Evolutionary conservation across 164 flowering plant species (phyloP).

Genomic region (Vitis labrusca): DNA sequence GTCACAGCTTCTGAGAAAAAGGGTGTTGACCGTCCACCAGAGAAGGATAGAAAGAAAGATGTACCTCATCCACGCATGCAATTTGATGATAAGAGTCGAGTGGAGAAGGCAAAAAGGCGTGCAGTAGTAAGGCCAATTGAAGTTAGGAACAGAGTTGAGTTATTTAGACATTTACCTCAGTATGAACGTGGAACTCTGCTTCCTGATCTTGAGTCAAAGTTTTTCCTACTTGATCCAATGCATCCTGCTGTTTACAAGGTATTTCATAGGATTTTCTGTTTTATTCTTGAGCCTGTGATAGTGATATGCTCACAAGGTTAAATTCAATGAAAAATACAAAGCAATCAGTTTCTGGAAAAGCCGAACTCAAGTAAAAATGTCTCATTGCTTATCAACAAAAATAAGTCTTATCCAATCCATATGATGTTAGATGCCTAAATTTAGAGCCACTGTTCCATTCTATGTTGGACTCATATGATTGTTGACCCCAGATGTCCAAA

Average conservation of each 20-base stretch:
- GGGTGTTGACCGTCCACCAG: conserved; percentile 62
- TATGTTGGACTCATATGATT: neutral
- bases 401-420: neutral
- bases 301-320: neutral
- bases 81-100: conserved; percentile 71
- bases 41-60: conserved; percentile 87
- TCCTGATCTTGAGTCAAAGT: conserved; percentile 82
- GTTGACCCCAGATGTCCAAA: neutral
- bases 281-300: neutral
- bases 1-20: conserved; percentile 57
- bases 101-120: conserved; percentile 88
- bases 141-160: conserved; percentile 83
- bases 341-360: neutral
- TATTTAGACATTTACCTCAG: conserved; percentile 60
- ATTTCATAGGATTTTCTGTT: conserved; percentile 5
- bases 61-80: conserved; percentile 83
- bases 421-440: neutral
- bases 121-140: conserved; percentile 86
- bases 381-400: neutral
- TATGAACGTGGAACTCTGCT: conserved; percentile 94
- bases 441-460: neutral
- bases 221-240: conserved; percentile 78
- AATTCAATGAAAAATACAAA: neutral
- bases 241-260: conserved; percentile 98
- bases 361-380: neutral